Conservation (phyloP, 371 early-diverging fungal species). For the Dichotomocladium elegans region DNA sequence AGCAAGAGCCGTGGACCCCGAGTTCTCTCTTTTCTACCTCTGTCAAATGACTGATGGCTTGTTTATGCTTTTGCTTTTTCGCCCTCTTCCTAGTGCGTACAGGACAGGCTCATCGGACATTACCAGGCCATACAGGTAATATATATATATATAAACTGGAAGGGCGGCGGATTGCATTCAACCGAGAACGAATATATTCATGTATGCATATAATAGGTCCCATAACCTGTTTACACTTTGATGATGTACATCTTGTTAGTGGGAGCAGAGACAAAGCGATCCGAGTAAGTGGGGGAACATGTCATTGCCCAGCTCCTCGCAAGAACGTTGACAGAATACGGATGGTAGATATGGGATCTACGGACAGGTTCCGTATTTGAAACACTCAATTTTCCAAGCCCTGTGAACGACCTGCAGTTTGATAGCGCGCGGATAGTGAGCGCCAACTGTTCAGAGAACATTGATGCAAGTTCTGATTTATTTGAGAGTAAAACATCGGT, state of each 20-base stretch:
- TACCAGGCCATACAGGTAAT: constrained; percentile 63
- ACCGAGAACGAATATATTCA: neutral
- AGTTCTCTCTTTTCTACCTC: too few relatives aligned
- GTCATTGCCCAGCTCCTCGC: neutral
- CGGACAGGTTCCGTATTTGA: constrained; percentile 69
- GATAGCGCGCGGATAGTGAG: constrained; percentile 50
- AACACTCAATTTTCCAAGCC: constrained; percentile 48
- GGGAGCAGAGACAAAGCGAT: constrained; percentile 78
- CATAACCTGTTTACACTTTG: constrained; percentile 75
- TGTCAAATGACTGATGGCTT: neutral
- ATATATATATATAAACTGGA: neutral
- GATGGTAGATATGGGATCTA: constrained; percentile 75
- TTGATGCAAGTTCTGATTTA: constrained; percentile 49
- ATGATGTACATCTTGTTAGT: constrained; percentile 73
- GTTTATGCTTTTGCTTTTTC: neutral
- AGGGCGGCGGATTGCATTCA: too few relatives aligned
- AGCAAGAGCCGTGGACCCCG: constrained; percentile 21
- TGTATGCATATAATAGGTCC: constrained; percentile 24
- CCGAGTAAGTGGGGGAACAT: constrained; percentile 51
- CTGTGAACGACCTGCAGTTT: constrained; percentile 60
- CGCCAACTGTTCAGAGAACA: constrained; percentile 36
- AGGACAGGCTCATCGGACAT: constrained; percentile 73
- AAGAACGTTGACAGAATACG: neutral
- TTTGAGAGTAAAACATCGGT: neutral
- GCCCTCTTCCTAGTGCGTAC: constrained; percentile 55